These are phyloP conservation scores for Phytopythium helicoides DNA, from an alignment of 352 stramenopile genomes.

Conservation along the genomic window DNA sequence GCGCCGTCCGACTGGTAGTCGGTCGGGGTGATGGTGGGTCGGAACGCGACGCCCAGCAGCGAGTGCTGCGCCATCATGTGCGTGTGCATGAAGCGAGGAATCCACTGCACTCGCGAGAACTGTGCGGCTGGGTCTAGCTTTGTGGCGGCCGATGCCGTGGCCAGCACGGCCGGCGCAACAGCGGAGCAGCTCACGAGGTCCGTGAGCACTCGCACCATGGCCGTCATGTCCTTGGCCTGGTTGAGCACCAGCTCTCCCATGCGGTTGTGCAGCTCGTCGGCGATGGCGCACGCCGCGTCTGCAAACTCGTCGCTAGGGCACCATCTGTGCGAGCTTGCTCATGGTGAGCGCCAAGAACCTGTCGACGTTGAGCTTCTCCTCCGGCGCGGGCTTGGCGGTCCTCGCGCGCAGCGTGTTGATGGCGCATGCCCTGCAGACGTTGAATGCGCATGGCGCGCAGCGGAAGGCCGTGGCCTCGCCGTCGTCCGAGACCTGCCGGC, in stretches of 20 bases:
- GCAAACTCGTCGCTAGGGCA: background rate
- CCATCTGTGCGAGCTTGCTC: slow-evolving; percentile 7
- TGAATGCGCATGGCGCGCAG: slow-evolving; percentile 49
- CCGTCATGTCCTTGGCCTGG: slow-evolving; percentile 36
- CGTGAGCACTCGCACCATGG: slow-evolving; percentile 37
- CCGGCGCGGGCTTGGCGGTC: background rate
- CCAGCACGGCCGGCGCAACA: slow-evolving; percentile 30
- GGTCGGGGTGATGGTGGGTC: slow-evolving; percentile 57
- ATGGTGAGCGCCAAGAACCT: slow-evolving; percentile 43
- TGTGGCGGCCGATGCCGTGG: background rate
- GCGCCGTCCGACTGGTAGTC: slow-evolving; percentile 25
- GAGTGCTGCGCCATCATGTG: slow-evolving; percentile 53
- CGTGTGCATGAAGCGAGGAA: slow-evolving; percentile 40
- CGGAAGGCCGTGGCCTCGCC: slow-evolving; percentile 27
- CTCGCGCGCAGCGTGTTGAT: slow-evolving; percentile 8
- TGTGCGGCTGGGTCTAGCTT: slow-evolving; percentile 8
- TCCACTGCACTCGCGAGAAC: slow-evolving; percentile 29
- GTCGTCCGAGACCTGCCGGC: slow-evolving; percentile 16
- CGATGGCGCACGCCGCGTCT: slow-evolving; percentile 16
- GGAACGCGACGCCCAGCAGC: slow-evolving; percentile 59
- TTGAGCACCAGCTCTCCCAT: slow-evolving; percentile 52
- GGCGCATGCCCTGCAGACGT: slow-evolving; percentile 50
- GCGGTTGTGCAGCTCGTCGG: slow-evolving; percentile 42
- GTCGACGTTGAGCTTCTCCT: slow-evolving; percentile 3
- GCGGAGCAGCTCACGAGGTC: slow-evolving; percentile 31